Percentiles rank a stretch among this genome's conserved stretches.
These are phyloP conservation scores for Colletotrichum sp. DNA, from an alignment of 2,329 filamentous ascomycete genomes.

Conservation along the genomic window DNA sequence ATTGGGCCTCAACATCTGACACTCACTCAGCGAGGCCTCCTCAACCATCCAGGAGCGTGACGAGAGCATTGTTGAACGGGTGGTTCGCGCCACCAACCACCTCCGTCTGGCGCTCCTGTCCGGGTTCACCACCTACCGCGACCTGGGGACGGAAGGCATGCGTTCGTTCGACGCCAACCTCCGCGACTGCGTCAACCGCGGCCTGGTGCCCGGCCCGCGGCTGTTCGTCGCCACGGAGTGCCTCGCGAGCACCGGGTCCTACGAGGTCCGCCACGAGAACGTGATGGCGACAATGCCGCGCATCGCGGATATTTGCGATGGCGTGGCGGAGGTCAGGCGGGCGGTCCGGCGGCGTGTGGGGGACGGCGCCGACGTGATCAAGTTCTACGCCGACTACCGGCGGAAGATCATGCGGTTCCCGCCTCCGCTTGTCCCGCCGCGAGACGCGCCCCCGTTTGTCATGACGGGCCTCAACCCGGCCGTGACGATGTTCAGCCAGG, in stretches of 20 bases:
- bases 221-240: conserved; percentile 60
- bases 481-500: conserved; percentile 49
- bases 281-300: conserved; percentile 30
- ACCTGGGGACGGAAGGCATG: conserved; percentile 59
- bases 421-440: conserved; percentile 19
- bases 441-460: conserved; percentile 28
- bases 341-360: conserved; percentile 52
- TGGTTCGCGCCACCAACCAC: conserved; percentile 59
- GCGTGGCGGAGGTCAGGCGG: conserved; percentile 46
- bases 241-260: conserved; percentile 54
- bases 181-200: conserved; percentile 58
- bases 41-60: conserved; percentile 56
- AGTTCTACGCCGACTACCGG: conserved; percentile 57
- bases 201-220: conserved; percentile 57
- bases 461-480: conserved; percentile 40
- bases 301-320: conserved; percentile 50
- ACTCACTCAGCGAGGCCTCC: conserved; percentile 4
- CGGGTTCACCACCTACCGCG: conserved; percentile 64
- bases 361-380: conserved; percentile 55
- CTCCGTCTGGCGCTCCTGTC: conserved; percentile 56
- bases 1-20: not conserved
- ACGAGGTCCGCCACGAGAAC: conserved; percentile 55
- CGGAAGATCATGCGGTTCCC: conserved; percentile 49
- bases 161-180: conserved; percentile 54
- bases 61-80: conserved; percentile 61